Evolutionary conservation across 441 rosid species (phyloP).

Genomic region (Dalechampia spathulata): DNA sequence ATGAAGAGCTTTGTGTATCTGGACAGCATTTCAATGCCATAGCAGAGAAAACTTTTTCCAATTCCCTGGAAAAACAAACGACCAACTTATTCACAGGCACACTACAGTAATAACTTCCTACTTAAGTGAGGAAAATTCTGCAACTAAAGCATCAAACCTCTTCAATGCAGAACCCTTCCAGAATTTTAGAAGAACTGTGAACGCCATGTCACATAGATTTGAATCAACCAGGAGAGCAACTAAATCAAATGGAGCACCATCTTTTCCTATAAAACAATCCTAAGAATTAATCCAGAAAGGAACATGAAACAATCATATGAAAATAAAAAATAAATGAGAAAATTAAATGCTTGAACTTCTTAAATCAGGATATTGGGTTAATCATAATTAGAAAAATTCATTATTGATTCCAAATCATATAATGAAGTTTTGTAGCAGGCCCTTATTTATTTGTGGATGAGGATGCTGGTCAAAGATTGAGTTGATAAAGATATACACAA

Average conservation of each 20-base stretch:
- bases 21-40: slow-evolving; percentile 89
- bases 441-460: background rate
- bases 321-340: slow-evolving; percentile 7
- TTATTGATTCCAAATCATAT: background rate
- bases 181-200: slow-evolving; percentile 71
- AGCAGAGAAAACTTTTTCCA: slow-evolving; percentile 75
- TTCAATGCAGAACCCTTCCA: slow-evolving; percentile 76
- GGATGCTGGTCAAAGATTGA: background rate
- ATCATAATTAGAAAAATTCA: background rate
- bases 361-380: slow-evolving; percentile 7
- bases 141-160: slow-evolving; percentile 37
- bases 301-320: slow-evolving; percentile 15
- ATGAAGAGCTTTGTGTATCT: slow-evolving; percentile 33
- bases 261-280: slow-evolving; percentile 30
- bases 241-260: slow-evolving; percentile 57
- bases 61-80: slow-evolving; percentile 47
- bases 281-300: background rate
- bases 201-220: slow-evolving; percentile 80
- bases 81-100: slow-evolving; percentile 8
- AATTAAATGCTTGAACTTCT: background rate
- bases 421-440: background rate
- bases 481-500: background rate
- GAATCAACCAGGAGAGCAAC: slow-evolving; percentile 69
- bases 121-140: background rate
- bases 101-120: slow-evolving; percentile 10